Base-by-base conservation (phyloP, 2,329 filamentous ascomycete genomes). In the Boeremia exigua region DNA sequence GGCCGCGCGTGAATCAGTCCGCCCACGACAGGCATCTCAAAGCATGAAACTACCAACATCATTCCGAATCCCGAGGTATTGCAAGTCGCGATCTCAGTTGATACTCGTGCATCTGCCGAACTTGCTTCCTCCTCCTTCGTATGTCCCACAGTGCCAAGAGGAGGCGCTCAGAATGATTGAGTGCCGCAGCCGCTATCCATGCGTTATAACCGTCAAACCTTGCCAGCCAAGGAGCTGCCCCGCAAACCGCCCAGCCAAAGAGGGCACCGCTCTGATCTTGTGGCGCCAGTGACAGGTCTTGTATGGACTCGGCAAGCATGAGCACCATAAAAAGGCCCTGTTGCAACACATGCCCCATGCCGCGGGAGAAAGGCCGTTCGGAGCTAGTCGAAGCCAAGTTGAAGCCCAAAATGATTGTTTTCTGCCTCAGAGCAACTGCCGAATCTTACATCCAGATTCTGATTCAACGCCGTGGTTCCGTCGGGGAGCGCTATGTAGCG, bases 221-320 rank as follows among this genome's bases (percentile, higher is more conserved):
- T 66, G 68, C 29, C 56, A 46, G 71, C 71, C 71, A 74, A 74
- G 70, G 30, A 45, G 30, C 46, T 51, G 61, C 70, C 70, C 71
- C 68, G 66, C 71, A 70, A 59, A 25, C 44, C 27, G 17, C 29
- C 55, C 58, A 59, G 57, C 57, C 64, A 63, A 53, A 56, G 54
- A 54, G 37, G 59, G 30, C 42, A 59, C 62, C 58, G 61, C 65
- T 66, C 39, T n/a, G 33, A 33, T 29, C 56, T 56, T 61, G 62
- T 47, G 57, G 54, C 54, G 39, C 52, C 44, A 36, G 47, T 33
- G 56, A 47, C 47, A 47, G 48, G 50, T 51, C 34, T 44, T 59
- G 53, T 66, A 55, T 72, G 67, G 69, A 60, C 43, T 68, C 68
- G 68, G 57, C 64, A 67, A 63, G 63, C 47, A 48, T 56, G 42